Evolutionary conservation across 164 flowering plant genomes (phyloP).

Genomic region (Nelumbo lutea): DNA sequence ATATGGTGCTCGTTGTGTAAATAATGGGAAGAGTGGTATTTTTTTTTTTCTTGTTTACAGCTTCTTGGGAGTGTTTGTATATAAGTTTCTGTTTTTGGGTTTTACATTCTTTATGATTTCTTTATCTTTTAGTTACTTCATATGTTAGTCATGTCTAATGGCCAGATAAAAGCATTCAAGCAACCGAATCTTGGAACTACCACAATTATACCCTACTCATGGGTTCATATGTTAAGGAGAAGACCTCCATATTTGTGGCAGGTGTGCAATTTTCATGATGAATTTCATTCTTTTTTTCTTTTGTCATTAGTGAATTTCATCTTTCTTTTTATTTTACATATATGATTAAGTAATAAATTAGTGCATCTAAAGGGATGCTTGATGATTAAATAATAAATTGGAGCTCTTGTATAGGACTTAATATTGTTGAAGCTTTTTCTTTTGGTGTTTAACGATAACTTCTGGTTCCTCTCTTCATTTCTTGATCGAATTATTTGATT

Average conservation of each 20-base stretch:
- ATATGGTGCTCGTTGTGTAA: background rate
- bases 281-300: background rate
- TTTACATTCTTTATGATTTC: background rate
- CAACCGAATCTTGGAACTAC: slow-evolving; percentile 1
- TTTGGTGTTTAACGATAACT: too few species aligned
- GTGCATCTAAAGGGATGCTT: too few species aligned
- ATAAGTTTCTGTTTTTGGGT: background rate
- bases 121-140: background rate
- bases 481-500: too few species aligned
- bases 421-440: background rate
- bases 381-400: background rate
- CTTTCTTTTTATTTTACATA: too few species aligned
- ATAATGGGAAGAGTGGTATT: slow-evolving; percentile 8
- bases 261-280: background rate
- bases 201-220: slow-evolving; percentile 1
- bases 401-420: background rate
- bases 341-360: too few species aligned
- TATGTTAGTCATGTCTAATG: slow-evolving; percentile 1
- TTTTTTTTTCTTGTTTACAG: background rate
- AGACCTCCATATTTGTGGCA: slow-evolving; percentile 12
- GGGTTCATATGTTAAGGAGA: slow-evolving; percentile 15
- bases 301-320: too few species aligned
- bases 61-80: background rate
- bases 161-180: slow-evolving; percentile 7
- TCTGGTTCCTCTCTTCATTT: too few species aligned